These are phyloP conservation scores for Cystobasidium pallidum DNA, from an alignment of 1,284 basidiomycete species.

Conservation along the genomic window DNA sequence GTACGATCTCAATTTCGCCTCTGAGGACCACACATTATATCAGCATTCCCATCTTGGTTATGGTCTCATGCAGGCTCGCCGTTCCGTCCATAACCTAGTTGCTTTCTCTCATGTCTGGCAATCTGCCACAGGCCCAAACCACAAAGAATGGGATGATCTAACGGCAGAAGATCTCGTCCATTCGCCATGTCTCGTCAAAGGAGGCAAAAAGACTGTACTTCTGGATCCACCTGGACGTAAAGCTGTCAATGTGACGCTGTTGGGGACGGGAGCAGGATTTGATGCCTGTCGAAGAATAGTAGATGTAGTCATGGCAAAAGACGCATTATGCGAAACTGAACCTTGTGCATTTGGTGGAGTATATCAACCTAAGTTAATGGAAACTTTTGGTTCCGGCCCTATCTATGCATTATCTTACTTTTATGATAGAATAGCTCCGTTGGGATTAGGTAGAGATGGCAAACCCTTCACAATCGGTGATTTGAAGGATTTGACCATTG, in stretches of 20 bases:
- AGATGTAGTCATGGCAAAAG: constrained; percentile 93
- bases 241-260: constrained; percentile 74
- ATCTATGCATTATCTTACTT: constrained; percentile 79
- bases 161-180: constrained; percentile 58
- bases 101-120: constrained; percentile 73
- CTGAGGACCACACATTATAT: constrained; percentile 73
- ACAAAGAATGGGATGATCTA: constrained; percentile 59
- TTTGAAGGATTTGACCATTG: constrained; percentile 68
- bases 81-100: constrained; percentile 83
- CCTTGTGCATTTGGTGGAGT: constrained; percentile 97
- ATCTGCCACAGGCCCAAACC: constrained; percentile 50
- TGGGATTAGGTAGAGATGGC: constrained; percentile 61
- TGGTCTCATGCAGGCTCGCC: constrained; percentile 87
- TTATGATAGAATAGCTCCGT: constrained; percentile 86
- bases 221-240: constrained; percentile 66
- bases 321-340: constrained; percentile 85
- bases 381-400: constrained; percentile 69
- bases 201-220: constrained; percentile 68
- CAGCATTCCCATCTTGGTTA: constrained; percentile 95
- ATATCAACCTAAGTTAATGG: constrained; percentile 91
- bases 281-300: constrained; percentile 82
- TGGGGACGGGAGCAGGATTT: constrained; percentile 78
- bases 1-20: constrained; percentile 80
- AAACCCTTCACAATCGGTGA: constrained; percentile 64
- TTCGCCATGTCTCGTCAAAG: constrained; percentile 81